Evolutionary conservation across 495 filamentous ascomycete genomes (phyloP), one percentile per base, ranked within the genome.

Genomic region (Penicillium simplicissimum): DNA sequence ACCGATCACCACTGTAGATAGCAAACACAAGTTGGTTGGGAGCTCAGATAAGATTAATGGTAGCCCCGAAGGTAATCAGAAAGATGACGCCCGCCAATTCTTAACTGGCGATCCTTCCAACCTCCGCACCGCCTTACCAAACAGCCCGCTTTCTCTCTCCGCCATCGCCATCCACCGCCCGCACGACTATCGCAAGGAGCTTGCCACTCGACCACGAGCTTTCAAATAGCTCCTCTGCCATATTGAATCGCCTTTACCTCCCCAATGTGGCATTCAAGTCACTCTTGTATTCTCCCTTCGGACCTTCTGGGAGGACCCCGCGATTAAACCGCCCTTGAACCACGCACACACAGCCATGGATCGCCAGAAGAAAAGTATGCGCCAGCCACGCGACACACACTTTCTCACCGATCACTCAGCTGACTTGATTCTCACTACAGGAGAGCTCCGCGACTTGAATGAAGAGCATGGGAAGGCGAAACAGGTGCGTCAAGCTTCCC

Each of bases 391-490:
- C 34, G 31, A 37, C 8, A 35, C 36, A 35, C n/a, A n/a, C n/a
- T 13, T 14, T 42, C 47, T 51, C 56, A 3, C 6, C 34, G 21
- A 49, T 54, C 31, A 21, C 31, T 56, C 15, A 52, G 60, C 65
- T 74, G 52, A 72, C 66, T 9, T 53, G 8, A 6, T 43, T 63
- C 61, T 60, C 57, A 43, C 23, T 45, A 7, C 59, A 97, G 93
- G 92, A 75, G 93, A 97, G 76, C 82, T 98, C 72, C 90, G 92
- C 75, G 84, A 90, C 69, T 80, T 96, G 65, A 98, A 98, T 74
- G 81, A 86, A 70, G 82, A 85, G 90, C 88, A 31, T 98, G 95
- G 95, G 81, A 89, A 71, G 94, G 91, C 54, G 90, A 96, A 64
- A 87, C 81, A 79, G 90, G 94, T 96, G 85, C 63, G 63, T 9